These are phyloP conservation scores for Coleophoma cylindrospora DNA, from an alignment of 2,329 filamentous ascomycete species.

Conservation along the genomic window DNA sequence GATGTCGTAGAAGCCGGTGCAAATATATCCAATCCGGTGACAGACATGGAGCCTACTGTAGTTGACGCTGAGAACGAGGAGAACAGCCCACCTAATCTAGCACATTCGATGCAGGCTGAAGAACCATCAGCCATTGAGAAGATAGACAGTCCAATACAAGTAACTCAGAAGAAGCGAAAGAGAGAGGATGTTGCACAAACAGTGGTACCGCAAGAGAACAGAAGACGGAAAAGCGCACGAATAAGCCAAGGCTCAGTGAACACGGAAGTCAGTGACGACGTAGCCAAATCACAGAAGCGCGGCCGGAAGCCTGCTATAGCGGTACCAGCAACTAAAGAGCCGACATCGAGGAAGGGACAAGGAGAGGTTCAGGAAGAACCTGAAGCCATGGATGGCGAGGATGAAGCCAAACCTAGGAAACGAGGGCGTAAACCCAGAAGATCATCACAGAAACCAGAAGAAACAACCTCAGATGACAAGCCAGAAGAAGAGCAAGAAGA, in stretches of 20 bases:
- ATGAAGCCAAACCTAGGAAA: too few relatives aligned
- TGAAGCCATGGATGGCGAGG: too few relatives aligned
- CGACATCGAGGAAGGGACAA: background rate
- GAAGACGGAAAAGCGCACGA: background rate
- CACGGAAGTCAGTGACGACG: too few relatives aligned
- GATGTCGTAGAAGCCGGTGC: conserved; percentile 28
- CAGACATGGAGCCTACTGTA: background rate
- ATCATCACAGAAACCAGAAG: conserved; percentile 26
- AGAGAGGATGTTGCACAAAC: conserved; percentile 5
- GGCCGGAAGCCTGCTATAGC: background rate
- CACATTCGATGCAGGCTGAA: background rate
- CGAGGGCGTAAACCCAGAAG: too few relatives aligned
- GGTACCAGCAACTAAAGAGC: background rate
- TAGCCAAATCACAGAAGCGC: background rate
- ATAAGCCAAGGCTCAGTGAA: too few relatives aligned
- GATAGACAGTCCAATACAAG: conserved; percentile 7
- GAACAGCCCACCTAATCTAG: too few relatives aligned
- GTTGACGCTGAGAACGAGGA: too few relatives aligned
- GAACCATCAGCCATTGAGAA: background rate
- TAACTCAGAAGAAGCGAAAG: conserved; percentile 17
- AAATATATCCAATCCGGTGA: conserved; percentile 1
- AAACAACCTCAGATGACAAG: conserved; percentile 20
- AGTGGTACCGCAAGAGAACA: conserved; percentile 1
- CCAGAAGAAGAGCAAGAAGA: conserved; percentile 23
- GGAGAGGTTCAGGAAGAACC: conserved; percentile 10